Evolutionary conservation across 495 filamentous ascomycete genomes (phyloP), one percentile per base, ranked within the genome.

Genomic region (Lindgomyces ingoldianus): DNA sequence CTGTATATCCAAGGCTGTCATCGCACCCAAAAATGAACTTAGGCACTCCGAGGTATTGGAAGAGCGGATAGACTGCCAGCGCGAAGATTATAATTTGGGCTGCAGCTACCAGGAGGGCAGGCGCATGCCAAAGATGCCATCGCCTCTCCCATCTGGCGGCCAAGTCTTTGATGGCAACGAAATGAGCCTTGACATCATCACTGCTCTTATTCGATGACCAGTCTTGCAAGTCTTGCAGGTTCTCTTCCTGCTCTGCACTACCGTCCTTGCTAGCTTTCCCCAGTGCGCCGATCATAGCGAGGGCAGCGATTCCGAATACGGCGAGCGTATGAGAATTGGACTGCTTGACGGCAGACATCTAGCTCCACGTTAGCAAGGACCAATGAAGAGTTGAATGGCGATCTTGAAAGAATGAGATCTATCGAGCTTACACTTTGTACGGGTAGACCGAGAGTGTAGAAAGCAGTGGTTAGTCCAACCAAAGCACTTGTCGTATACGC

Each of bases 381-480:
- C n/a, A n/a, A n/a, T n/a, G n/a, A 60, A 10, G 36, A 41, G 44
- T 29, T 27, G 19, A 18, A 52, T 22, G 51, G 41, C 33, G 33
- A 14, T 6, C 33, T 6, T 39, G n/a, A n/a, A n/a, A 6, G 33
- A 14, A 14, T 39, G 33, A 39, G 33, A 39, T 26, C 44, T n/a
- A 44, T 21, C 6, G 14, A 12, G 53, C 65, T 36, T 57, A 70
- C 65, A 63, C 67, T 70, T 57, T 19, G 6, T 19, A 63, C 65
- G 24, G 67, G 67, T 12, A 70, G 44, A 4, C 67, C 67, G 24
- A 70, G 46, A 30, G 57, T 67, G 47, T 33, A 70, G 21, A 67
- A 24, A 14, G 67, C 67, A 50, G 64, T 36, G 2, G n/a, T 25
- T 18, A 63, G 41, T 2, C 67, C 67, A 42, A 70, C 41, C 9